phyloP scores from a whole-genome alignment of 2,329 filamentous ascomycete species.

The Nakataea oryzae region DNA sequence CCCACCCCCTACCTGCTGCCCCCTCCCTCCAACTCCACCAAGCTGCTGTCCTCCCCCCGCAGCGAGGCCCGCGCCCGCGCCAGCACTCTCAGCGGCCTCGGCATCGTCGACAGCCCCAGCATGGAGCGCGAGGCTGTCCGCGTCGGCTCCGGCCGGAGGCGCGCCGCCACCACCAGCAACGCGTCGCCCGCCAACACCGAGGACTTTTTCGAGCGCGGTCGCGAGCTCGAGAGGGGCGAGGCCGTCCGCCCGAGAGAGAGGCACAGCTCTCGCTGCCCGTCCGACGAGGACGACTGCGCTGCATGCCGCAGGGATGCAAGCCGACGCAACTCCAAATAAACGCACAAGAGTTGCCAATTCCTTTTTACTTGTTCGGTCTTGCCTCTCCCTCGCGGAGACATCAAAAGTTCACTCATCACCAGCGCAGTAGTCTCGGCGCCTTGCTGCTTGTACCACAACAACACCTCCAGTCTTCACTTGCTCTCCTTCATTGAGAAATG shows the following conservation, averaged over 20 bases:
- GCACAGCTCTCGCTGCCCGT: background rate
- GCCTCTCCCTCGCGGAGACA: background rate
- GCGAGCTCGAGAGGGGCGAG: background rate
- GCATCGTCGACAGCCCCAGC: background rate
- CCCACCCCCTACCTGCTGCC: background rate
- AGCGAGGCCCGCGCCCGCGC: background rate
- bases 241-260: background rate
- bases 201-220: background rate
- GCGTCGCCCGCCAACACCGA: background rate
- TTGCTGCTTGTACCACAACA: background rate
- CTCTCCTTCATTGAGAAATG: background rate
- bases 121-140: background rate
- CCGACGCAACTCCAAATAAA: background rate
- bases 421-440: background rate
- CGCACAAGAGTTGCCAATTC: background rate
- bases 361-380: background rate
- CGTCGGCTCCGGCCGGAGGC: background rate
- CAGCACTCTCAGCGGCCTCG: background rate
- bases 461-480: background rate
- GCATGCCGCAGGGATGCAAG: background rate
- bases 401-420: background rate
- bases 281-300: background rate
- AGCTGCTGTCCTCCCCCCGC: too few species aligned
- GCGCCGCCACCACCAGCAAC: background rate
- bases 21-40: background rate